A percentile compares a stretch with the other conserved stretches of the same genome.
These are phyloP conservation scores for Pyricularia grisea DNA, from an alignment of 2,329 filamentous ascomycete genomes.

Conservation along the genomic window DNA sequence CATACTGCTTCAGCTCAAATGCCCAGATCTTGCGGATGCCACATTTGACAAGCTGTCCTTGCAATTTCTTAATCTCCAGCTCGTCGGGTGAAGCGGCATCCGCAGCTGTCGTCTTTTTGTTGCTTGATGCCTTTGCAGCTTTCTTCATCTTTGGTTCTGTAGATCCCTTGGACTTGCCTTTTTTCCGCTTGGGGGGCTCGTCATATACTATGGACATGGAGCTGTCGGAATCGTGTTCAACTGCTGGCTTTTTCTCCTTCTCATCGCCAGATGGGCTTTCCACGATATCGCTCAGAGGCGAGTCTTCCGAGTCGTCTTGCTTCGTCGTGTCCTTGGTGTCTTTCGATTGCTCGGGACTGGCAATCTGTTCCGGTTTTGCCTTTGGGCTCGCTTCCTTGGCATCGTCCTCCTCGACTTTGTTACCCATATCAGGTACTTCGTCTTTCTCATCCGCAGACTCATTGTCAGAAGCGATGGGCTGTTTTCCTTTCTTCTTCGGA, in stretches of 20 bases:
- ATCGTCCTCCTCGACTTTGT: slow-evolving; percentile 14
- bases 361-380: slow-evolving; percentile 12
- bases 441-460: neutral
- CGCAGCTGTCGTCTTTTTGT: neutral
- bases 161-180: slow-evolving; percentile 9
- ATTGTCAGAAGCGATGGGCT: neutral
- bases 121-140: slow-evolving; percentile 5
- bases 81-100: slow-evolving; percentile 49
- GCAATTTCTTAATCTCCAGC: slow-evolving; percentile 78
- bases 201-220: slow-evolving; percentile 73
- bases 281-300: slow-evolving; percentile 7
- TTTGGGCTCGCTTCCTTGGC: slow-evolving; percentile 16
- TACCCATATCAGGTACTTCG: neutral
- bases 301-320: slow-evolving; percentile 8
- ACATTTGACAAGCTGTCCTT: slow-evolving; percentile 80
- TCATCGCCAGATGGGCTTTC: slow-evolving; percentile 5
- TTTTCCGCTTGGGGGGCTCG: slow-evolving; percentile 40
- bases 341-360: slow-evolving; percentile 12
- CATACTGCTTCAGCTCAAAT: slow-evolving; percentile 68
- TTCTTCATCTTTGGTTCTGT: slow-evolving; percentile 1
- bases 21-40: slow-evolving; percentile 89
- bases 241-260: slow-evolving; percentile 5
- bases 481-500: neutral
- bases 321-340: slow-evolving; percentile 11
- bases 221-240: slow-evolving; percentile 30